Evolutionary conservation across 2,329 filamentous ascomycete species (phyloP).

Genomic region (Fusarium equiseti): DNA sequence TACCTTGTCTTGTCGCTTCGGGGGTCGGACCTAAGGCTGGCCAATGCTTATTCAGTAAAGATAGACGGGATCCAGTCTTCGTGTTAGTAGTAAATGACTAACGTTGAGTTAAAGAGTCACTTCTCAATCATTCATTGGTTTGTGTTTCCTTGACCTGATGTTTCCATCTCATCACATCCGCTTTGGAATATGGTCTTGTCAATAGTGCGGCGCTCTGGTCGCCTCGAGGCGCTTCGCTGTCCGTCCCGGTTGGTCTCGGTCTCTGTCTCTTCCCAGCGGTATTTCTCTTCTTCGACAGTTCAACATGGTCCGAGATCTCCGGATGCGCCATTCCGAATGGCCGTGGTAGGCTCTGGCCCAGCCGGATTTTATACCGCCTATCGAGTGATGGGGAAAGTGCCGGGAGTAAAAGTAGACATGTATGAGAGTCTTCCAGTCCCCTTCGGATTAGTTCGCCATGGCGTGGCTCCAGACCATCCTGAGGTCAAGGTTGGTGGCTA

Average conservation of each 20-base stretch:
- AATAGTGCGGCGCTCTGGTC: slow-evolving; percentile 17
- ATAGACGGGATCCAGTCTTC: not conserved
- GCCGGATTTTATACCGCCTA: slow-evolving; percentile 97
- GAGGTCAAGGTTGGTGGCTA: slow-evolving; percentile 83
- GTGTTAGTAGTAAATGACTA: not conserved
- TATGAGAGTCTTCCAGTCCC: slow-evolving; percentile 94
- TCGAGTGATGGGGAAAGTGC: slow-evolving; percentile 81
- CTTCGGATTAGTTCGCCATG: slow-evolving; percentile 91
- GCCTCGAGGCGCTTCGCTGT: not conserved
- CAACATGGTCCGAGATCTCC: slow-evolving; percentile 40
- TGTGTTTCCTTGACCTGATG: not conserved
- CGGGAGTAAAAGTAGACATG: slow-evolving; percentile 86
- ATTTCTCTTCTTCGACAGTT: slow-evolving; percentile 18
- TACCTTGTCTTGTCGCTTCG: slow-evolving; percentile 19
- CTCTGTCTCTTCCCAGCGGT: not conserved
- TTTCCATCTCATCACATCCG: not conserved
- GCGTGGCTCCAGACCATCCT: slow-evolving; percentile 97
- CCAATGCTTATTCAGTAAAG: not conserved
- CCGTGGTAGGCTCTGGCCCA: slow-evolving; percentile 91
- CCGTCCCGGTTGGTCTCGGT: not conserved
- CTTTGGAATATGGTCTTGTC: slow-evolving; percentile 22
- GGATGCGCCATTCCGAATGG: slow-evolving; percentile 77
- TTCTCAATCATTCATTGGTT: slow-evolving; percentile 15
- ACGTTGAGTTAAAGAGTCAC: slow-evolving; percentile 26
- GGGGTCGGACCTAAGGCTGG: not conserved